These are phyloP conservation scores for Zygosaccharomyces pseudorouxii DNA, from an alignment of 805 yeast species.

Conservation along the genomic window DNA sequence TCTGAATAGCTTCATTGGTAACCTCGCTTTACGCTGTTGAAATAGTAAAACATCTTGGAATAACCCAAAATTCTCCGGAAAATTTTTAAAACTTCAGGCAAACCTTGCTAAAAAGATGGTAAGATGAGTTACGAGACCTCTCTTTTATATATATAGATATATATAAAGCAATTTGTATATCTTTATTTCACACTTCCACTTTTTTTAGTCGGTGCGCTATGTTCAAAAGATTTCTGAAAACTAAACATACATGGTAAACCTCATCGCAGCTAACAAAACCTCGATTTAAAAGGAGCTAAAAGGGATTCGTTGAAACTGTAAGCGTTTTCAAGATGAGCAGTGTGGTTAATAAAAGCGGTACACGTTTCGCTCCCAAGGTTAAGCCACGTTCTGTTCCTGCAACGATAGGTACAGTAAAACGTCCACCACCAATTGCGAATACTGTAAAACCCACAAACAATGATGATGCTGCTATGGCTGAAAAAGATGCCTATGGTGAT, in stretches of 20 bases:
- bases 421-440: constrained; percentile 18
- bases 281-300: not conserved
- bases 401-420: constrained; percentile 27
- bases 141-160: too few species aligned
- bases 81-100: too few species aligned
- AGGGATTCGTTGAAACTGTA: not conserved
- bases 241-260: not conserved
- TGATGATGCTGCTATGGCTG: constrained; percentile 1
- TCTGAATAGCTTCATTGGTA: too few species aligned
- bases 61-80: too few species aligned
- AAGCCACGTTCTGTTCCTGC: constrained; percentile 39
- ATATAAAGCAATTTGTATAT: not conserved
- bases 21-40: too few species aligned
- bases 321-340: constrained; percentile 30
- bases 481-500: constrained; percentile 5
- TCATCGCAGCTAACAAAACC: not conserved
- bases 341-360: constrained; percentile 46
- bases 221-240: not conserved
- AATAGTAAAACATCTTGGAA: too few species aligned
- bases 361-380: constrained; percentile 62
- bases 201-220: not conserved
- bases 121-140: too few species aligned
- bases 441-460: constrained; percentile 8
- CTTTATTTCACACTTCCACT: not conserved
- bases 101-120: too few species aligned